Base-by-base conservation (phyloP, 2,329 filamentous ascomycete species). In the Hypoxylon sp. region DNA sequence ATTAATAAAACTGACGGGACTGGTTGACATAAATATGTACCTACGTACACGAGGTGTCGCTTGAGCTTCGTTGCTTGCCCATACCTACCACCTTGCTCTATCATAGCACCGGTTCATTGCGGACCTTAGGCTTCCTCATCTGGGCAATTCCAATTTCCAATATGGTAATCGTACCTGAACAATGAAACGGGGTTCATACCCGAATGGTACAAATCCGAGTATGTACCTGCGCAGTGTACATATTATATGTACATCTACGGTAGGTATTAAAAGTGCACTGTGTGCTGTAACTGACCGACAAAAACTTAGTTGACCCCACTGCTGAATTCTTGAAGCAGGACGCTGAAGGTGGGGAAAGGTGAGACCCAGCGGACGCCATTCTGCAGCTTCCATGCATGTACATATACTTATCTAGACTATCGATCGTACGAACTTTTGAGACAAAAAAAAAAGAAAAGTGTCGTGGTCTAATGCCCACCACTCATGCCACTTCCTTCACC, bases 351-450 rank as follows among this genome's bases (percentile, higher is more conserved):
- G 63, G 63, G 57, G 63, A n/a, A 51, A 39, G 10, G 19, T 29
- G 44, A 42, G 46, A 50, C 56, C 56, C 47, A 52, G 56, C 47
- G 4, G 14, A 4, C 58, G 58, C 62, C 64, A 67, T 67, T 50
- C 46, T 67, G 54, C 65, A 54, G 65, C 65, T 67, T 67, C 53
- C 17, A 55, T 60, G 42, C 48, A 59, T 55, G 47, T 50, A 46
- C 57, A 50, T 50, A 35, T 19, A 59, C 56, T 59, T 51, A 51
- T 59, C 46, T 59, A 19, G 46, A 59, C 26, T 58, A 68, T 65
- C 66, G 54, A 69, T 67, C 67, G 51, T 69, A 66, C 67, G 58
- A 69, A 67, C n/a, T 51, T 69, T 61, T 57, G 17, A 60, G 53
- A 56, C 22, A n/a, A 42, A 10, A 53, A 47, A 44, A 54, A 53